Evolutionary conservation across 2,329 filamentous ascomycete species (phyloP).

Genomic region (Hypoxylon sp.): DNA sequence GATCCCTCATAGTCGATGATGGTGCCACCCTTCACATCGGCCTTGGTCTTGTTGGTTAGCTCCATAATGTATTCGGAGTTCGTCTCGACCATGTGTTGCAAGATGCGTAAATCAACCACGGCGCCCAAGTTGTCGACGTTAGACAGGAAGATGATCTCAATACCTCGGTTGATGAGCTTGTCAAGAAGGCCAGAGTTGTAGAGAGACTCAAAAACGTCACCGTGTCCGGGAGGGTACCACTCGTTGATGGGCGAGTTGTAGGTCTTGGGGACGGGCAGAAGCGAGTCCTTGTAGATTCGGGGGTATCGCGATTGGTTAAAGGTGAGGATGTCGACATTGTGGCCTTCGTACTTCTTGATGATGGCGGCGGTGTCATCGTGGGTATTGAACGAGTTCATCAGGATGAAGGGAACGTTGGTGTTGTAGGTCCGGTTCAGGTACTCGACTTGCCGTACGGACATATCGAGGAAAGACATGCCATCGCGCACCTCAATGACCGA

Average conservation of each 20-base stretch:
- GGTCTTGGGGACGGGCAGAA: slow-evolving; percentile 93
- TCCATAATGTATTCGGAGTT: slow-evolving; percentile 99
- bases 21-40: slow-evolving; percentile 99
- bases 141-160: slow-evolving; percentile 98
- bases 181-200: slow-evolving; percentile 99
- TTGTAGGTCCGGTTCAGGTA: slow-evolving; percentile 98
- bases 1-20: slow-evolving; percentile 99
- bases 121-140: slow-evolving; percentile 99
- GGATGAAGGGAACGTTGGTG: slow-evolving; percentile 96
- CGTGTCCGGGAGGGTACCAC: slow-evolving; percentile 99
- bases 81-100: slow-evolving; percentile 99
- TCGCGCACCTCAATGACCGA: slow-evolving; percentile 99
- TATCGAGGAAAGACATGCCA: slow-evolving; percentile 99
- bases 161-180: slow-evolving; percentile 92
- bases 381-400: slow-evolving; percentile 99
- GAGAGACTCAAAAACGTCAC: slow-evolving; percentile 99
- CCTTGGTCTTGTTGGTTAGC: slow-evolving; percentile 99
- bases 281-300: slow-evolving; percentile 97
- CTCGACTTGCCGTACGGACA: slow-evolving; percentile 98
- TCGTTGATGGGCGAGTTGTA: slow-evolving; percentile 89
- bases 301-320: slow-evolving; percentile 99
- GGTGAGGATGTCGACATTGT: slow-evolving; percentile 99
- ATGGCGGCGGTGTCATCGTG: slow-evolving; percentile 97
- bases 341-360: slow-evolving; percentile 99
- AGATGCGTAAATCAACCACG: slow-evolving; percentile 96